Evolutionary conservation across 2,329 filamentous ascomycete genomes (phyloP).

Genomic region (Penicillium expansum): DNA sequence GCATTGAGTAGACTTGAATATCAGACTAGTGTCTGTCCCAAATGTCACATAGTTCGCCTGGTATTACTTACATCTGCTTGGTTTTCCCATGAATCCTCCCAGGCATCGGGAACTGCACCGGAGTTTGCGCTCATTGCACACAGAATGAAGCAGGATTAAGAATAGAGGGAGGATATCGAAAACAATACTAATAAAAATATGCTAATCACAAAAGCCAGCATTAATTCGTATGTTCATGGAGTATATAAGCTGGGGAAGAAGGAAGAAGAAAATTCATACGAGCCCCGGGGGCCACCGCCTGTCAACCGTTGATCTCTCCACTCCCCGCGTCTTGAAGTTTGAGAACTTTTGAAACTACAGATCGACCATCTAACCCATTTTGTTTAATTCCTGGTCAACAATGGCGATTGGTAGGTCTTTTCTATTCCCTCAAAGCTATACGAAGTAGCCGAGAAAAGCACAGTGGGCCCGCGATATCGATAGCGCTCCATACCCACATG

Average conservation of each 20-base stretch:
- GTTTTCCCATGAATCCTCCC: conserved; percentile 88
- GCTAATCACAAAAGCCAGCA: conserved; percentile 3
- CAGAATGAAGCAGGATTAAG: not conserved
- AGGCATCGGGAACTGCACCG: conserved; percentile 67
- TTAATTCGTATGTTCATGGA: conserved; percentile 14
- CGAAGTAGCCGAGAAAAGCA: not conserved
- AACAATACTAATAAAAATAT: not conserved
- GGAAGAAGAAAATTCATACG: conserved; percentile 23
- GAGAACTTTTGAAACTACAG: not conserved
- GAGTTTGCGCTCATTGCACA: conserved; percentile 46
- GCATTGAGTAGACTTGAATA: not conserved
- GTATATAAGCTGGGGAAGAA: conserved; percentile 11
- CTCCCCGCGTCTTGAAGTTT: conserved; percentile 2
- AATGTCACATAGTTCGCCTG: not conserved
- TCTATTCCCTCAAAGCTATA: not conserved
- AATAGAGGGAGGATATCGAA: not conserved
- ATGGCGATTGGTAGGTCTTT: conserved; percentile 26
- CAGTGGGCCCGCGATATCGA: conserved; percentile 5
- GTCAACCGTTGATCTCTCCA: conserved; percentile 18
- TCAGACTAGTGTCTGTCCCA: not conserved
- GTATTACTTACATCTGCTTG: conserved; percentile 63
- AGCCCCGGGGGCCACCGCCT: conserved; percentile 21
- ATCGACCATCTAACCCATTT: not conserved
- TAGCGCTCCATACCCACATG: conserved; percentile 5
- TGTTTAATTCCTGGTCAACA: conserved; percentile 3